These are phyloP conservation scores for Naematelia aurantialba DNA, from an alignment of 768 basidiomycete species.

Conservation along the genomic window DNA sequence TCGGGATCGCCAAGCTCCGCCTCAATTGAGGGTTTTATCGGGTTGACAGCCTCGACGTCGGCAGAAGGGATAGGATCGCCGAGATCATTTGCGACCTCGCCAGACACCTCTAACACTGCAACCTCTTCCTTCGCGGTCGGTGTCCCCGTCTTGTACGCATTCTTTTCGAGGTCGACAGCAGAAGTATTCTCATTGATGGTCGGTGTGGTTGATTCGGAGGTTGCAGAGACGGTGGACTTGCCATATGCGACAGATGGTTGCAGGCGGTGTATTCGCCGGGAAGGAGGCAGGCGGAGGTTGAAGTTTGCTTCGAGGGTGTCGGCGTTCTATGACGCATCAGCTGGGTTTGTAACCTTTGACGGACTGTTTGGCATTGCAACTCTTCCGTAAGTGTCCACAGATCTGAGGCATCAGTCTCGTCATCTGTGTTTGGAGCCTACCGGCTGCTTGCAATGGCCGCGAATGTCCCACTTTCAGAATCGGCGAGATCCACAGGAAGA, in stretches of 20 bases:
- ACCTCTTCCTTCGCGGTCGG: background rate
- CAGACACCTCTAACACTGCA: background rate
- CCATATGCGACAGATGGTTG: background rate
- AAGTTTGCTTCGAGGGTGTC: conserved; percentile 16
- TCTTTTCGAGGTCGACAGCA: background rate
- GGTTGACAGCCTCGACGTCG: background rate
- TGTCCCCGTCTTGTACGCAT: background rate
- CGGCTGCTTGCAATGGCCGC: conserved; percentile 25
- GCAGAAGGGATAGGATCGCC: background rate
- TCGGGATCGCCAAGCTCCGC: too few species aligned
- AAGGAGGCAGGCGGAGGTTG: conserved; percentile 19
- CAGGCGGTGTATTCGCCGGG: conserved; percentile 7
- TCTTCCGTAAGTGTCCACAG: conserved; percentile 19
- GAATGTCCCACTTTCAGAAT: conserved; percentile 35
- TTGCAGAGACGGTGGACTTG: background rate
- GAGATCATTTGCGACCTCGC: background rate
- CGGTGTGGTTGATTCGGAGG: too few species aligned
- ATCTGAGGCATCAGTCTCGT: conserved; percentile 12
- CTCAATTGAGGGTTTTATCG: too few species aligned
- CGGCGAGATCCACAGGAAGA: conserved; percentile 37
- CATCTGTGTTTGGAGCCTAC: conserved; percentile 12
- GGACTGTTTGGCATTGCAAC: conserved; percentile 9
- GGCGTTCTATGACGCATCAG: conserved; percentile 3
- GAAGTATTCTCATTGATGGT: too few species aligned
- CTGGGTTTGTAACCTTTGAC: background rate